phyloP scores from a whole-genome alignment of 176 grass and related monocot species.

The Oryza punctata region DNA sequence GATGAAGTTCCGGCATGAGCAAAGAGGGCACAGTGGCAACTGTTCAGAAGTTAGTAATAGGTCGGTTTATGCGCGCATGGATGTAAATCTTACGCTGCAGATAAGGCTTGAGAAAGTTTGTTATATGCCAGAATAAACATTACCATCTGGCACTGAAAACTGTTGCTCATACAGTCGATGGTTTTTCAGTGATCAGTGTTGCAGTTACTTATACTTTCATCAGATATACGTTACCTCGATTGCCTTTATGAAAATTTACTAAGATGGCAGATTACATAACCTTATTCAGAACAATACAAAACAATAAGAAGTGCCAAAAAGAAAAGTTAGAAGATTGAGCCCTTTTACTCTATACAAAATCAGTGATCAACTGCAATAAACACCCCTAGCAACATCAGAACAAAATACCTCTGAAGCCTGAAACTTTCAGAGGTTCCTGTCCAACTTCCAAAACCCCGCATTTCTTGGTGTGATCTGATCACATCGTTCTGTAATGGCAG shows the following conservation, averaged over 20 bases:
- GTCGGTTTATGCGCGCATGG: not conserved
- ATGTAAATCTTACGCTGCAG: too few relatives aligned
- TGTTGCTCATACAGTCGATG: not conserved
- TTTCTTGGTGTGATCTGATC: constrained; percentile 32
- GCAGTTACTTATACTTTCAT: not conserved
- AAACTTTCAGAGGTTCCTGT: constrained; percentile 20
- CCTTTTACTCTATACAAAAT: constrained; percentile 45
- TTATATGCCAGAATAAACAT: not conserved
- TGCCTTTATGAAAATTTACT: constrained; percentile 16
- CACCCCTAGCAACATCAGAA: constrained; percentile 16
- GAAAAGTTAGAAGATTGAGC: constrained; percentile 26
- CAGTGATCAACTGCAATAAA: constrained; percentile 25
- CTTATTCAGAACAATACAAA: constrained; percentile 48
- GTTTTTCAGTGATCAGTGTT: not conserved
- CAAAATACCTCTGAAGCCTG: not conserved
- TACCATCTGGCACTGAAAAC: not conserved
- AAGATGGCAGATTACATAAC: constrained; percentile 7
- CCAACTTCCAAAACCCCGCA: constrained; percentile 13
- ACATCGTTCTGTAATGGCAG: constrained; percentile 78
- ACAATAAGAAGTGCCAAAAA: constrained; percentile 29
- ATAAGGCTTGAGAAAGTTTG: not conserved
- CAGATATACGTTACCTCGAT: not conserved
- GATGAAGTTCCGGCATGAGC: constrained; percentile 56
- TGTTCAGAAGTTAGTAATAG: not conserved
- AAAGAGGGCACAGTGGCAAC: not conserved